A percentile compares a stretch with the other conserved stretches of the same genome.
Evolutionary conservation across 2,329 filamentous ascomycete species (phyloP).

Genomic region (Aspergillus persii): DNA sequence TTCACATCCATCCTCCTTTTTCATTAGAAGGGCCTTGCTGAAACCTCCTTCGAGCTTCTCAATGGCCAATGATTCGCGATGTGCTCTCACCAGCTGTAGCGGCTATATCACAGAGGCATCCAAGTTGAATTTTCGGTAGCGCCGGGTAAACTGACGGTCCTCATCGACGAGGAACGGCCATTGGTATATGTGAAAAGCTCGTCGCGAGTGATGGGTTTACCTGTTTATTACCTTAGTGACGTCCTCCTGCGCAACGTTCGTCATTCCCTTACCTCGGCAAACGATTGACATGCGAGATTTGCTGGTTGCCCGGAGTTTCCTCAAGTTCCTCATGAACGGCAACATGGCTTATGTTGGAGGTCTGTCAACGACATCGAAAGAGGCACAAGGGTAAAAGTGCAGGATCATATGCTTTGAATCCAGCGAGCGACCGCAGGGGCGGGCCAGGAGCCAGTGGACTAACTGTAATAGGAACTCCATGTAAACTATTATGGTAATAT

Average conservation of each 20-base stretch:
- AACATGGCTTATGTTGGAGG: no score
- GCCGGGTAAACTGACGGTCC: conserved; percentile 19
- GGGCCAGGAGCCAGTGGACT: no score
- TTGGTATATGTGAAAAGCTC: conserved; percentile 30
- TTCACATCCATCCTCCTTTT: conserved; percentile 26
- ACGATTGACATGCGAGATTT: neutral
- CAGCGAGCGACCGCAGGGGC: no score
- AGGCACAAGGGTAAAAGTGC: no score
- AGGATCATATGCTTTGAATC: no score
- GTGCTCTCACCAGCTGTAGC: conserved; percentile 7
- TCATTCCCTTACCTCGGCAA: conserved; percentile 8
- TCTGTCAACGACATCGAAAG: no score
- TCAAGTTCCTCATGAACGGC: no score
- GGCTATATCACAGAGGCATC: conserved; percentile 21
- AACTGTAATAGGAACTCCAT: no score
- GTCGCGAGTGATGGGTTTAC: conserved; percentile 18
- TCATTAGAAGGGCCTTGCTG: conserved; percentile 32
- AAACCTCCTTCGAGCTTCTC: conserved; percentile 32
- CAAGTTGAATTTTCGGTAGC: conserved; percentile 24
- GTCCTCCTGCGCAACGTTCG: neutral
- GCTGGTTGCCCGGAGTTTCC: neutral
- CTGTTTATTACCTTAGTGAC: conserved; percentile 8
- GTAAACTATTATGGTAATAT: no score
- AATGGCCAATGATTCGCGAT: conserved; percentile 17
- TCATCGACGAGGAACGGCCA: conserved; percentile 29